Evolutionary conservation across 495 filamentous ascomycete genomes (phyloP).

Genomic region (Podospora tetraspora): DNA sequence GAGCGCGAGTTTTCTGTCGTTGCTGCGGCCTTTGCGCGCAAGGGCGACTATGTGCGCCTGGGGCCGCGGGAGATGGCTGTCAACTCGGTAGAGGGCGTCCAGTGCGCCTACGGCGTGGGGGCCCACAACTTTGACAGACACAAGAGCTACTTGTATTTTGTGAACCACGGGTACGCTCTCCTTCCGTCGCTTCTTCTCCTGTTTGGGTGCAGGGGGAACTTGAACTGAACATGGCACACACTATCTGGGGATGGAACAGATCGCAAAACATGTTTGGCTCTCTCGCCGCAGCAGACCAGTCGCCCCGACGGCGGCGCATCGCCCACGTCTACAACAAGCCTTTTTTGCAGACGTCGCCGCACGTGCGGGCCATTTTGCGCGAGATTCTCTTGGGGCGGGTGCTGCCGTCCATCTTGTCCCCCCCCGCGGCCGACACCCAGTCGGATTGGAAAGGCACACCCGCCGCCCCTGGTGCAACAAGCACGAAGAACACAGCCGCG

Average conservation of each 20-base stretch:
- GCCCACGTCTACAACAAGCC: not conserved
- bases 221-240: too few species aligned
- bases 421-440: not conserved
- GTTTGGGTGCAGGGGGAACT: not conserved
- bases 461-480: too few species aligned
- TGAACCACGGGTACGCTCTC: not conserved
- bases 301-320: not conserved
- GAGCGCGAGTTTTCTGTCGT: not conserved
- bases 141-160: not conserved
- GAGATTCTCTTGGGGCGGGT: not conserved
- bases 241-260: not conserved
- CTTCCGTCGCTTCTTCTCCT: not conserved
- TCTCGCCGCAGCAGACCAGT: not conserved
- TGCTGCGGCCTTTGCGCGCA: not conserved
- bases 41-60: not conserved
- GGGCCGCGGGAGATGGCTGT: not conserved
- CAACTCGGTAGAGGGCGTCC: not conserved
- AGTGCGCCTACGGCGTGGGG: not conserved
- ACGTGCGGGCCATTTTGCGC: not conserved
- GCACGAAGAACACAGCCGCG: not conserved
- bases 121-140: not conserved
- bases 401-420: not conserved
- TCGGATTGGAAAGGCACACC: too few species aligned
- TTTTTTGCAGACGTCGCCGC: not conserved
- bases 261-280: conserved; percentile 1